Evolutionary conservation across 148 eudicot species (phyloP).

Genomic region (Silene uniflora): DNA sequence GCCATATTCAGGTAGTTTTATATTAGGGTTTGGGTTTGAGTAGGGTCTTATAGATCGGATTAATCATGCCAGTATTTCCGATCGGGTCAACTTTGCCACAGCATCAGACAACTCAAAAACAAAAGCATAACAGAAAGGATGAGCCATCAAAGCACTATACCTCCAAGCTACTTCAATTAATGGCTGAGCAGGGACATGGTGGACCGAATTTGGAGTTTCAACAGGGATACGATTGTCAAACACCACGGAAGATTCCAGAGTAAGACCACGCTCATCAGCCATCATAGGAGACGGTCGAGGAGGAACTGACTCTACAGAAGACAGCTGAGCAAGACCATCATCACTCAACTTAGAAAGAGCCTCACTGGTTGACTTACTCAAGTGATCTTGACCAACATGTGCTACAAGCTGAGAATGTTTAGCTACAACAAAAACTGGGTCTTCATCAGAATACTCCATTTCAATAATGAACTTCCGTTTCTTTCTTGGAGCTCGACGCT

Average conservation of each 20-base stretch:
- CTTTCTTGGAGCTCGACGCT: slow-evolving; percentile 17
- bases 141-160: slow-evolving; percentile 12
- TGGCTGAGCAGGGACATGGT: slow-evolving; percentile 21
- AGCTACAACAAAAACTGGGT: slow-evolving; percentile 6
- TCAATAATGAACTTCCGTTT: slow-evolving; percentile 23
- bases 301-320: slow-evolving; percentile 9
- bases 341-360: slow-evolving; percentile 9
- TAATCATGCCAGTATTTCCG: not conserved
- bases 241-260: slow-evolving; percentile 2
- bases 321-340: slow-evolving; percentile 3
- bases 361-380: slow-evolving; percentile 8
- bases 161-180: slow-evolving; percentile 30
- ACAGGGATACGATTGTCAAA: not conserved
- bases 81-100: not conserved
- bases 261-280: slow-evolving; percentile 4
- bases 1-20: too few species aligned
- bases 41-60: not conserved
- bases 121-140: not conserved
- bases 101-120: not conserved
- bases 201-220: not conserved
- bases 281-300: not conserved
- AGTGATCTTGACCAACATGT: not conserved
- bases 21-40: not conserved
- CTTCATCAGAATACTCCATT: slow-evolving; percentile 25
- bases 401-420: slow-evolving; percentile 1